A percentile compares a stretch with the other conserved stretches of the same genome.
Conservation (phyloP, 2,329 filamentous ascomycete species). For the Corinectria fuckeliana region DNA sequence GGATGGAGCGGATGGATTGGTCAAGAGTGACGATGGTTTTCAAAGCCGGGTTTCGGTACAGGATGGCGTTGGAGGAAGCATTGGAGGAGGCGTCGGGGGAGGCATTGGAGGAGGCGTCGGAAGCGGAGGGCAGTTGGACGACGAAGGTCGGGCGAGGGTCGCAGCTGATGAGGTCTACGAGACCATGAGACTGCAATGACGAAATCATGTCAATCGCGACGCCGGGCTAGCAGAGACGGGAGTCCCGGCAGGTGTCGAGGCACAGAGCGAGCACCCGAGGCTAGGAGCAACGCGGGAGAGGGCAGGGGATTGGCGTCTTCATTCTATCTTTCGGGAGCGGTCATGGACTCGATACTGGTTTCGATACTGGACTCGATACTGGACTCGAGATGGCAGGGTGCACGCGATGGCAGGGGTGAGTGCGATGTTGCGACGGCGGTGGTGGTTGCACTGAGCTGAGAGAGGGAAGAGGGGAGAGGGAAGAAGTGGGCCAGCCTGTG, state of each 20-base stretch:
- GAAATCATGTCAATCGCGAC: slow-evolving; percentile 32
- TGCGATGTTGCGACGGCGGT: background rate
- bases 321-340: slow-evolving; percentile 9
- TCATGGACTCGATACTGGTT: background rate
- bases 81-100: slow-evolving; percentile 1
- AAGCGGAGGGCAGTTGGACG: slow-evolving; percentile 32
- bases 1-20: slow-evolving; percentile 40
- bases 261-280: slow-evolving; percentile 9
- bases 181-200: slow-evolving; percentile 40
- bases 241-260: background rate
- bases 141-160: slow-evolving; percentile 53
- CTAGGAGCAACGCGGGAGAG: slow-evolving; percentile 17
- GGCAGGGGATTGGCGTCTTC: slow-evolving; percentile 11
- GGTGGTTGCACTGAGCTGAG: background rate
- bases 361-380: background rate
- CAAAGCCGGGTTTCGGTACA: slow-evolving; percentile 50
- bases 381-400: slow-evolving; percentile 1
- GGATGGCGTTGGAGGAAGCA: slow-evolving; percentile 28
- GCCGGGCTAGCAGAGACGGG: background rate
- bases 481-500: background rate
- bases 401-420: background rate
- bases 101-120: slow-evolving; percentile 9
- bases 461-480: slow-evolving; percentile 2
- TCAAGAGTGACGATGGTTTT: slow-evolving; percentile 39
- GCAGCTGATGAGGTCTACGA: slow-evolving; percentile 49